Conservation (phyloP, 106 monocot species). For the Posidonia australis region DNA sequence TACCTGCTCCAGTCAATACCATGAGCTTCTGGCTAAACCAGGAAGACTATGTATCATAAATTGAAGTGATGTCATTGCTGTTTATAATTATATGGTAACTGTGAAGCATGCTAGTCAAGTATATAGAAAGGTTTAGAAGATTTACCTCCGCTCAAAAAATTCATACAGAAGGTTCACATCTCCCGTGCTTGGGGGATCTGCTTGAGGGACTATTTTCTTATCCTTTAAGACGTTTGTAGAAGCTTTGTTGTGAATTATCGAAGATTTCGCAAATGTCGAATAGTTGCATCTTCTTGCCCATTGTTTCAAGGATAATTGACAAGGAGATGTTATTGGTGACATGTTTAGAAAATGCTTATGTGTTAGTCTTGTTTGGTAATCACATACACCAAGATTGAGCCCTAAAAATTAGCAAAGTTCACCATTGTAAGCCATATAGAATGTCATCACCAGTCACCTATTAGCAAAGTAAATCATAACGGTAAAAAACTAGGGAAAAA, state of each 20-base stretch:
- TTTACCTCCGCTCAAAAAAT: constrained; percentile 68
- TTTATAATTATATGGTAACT: neutral
- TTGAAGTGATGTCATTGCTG: neutral
- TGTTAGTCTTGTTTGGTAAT: neutral
- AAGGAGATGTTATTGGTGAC: neutral
- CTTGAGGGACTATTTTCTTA: constrained; percentile 60
- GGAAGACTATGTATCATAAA: neutral
- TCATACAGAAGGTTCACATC: constrained; percentile 67
- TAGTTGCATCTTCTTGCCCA: constrained; percentile 20
- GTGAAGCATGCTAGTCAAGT: neutral
- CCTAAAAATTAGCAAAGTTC: too few species aligned
- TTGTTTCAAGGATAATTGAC: neutral
- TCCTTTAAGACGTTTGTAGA: constrained; percentile 42
- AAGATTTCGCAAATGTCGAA: constrained; percentile 12
- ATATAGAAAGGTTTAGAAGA: neutral
- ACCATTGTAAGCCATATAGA: too few species aligned
- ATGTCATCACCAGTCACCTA: too few species aligned
- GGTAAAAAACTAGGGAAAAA: neutral
- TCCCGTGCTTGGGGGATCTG: constrained; percentile 58
- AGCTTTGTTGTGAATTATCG: constrained; percentile 24
- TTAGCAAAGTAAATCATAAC: neutral
- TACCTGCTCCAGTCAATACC: constrained; percentile 94
- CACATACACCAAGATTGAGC: too few species aligned
- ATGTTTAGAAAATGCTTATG: neutral
- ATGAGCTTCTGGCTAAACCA: constrained; percentile 60